phyloP scores from a whole-genome alignment of 169 alveolate species.

The Cyclospora cayetanensis region DNA sequence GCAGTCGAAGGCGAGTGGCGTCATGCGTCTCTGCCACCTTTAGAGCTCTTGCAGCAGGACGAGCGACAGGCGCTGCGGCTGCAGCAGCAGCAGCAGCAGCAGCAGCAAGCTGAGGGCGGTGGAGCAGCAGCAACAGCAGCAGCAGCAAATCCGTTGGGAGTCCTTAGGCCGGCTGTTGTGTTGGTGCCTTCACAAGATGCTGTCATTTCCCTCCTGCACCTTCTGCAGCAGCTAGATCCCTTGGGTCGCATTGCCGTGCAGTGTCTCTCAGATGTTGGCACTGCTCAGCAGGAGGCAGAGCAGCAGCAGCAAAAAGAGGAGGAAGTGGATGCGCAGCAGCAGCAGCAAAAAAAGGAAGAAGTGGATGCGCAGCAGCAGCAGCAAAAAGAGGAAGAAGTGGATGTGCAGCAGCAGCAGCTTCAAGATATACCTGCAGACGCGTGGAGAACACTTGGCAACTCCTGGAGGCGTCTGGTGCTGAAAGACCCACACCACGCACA shows the following conservation, averaged over 20 bases:
- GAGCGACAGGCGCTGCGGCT: background rate
- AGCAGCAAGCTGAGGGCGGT: background rate
- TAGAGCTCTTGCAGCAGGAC: background rate
- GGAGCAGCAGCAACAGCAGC: background rate
- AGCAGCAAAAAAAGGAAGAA: background rate
- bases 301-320: background rate
- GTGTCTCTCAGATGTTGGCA: constrained; percentile 11
- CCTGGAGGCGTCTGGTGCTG: background rate
- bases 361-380: background rate
- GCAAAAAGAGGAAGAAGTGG: background rate
- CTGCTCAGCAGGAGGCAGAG: background rate
- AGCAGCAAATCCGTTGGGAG: background rate
- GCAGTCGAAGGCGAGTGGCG: no score
- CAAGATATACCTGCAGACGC: background rate
- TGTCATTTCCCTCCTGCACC: background rate
- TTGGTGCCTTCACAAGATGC: constrained; percentile 33
- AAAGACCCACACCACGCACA: background rate
- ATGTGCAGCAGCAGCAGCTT: background rate
- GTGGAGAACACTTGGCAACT: background rate
- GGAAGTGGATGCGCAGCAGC: background rate
- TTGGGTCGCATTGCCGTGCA: constrained; percentile 15
- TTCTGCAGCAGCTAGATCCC: background rate
- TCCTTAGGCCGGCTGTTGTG: constrained; percentile 5
- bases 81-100: background rate
- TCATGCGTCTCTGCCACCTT: no score